Conservation (phyloP, 129 eudicot species). For the Tagetes patula region DNA sequence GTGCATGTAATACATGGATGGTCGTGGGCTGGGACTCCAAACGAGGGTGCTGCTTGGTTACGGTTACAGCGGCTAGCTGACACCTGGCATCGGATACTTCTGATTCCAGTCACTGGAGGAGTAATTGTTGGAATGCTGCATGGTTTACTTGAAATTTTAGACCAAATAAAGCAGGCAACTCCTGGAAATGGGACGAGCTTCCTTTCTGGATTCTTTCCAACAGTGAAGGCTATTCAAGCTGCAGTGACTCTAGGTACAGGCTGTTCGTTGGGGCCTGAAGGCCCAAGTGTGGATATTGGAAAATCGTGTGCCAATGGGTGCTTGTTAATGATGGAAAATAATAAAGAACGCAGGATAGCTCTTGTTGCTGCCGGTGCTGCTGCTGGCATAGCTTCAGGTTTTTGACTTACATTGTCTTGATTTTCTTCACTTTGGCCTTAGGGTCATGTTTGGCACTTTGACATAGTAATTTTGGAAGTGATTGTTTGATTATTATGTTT, state of each 20-base stretch:
- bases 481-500: slow-evolving; percentile 13
- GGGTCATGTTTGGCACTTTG: background rate
- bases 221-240: slow-evolving; percentile 89
- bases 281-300: slow-evolving; percentile 98
- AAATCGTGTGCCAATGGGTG: slow-evolving; percentile 96
- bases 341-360: slow-evolving; percentile 91
- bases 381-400: slow-evolving; percentile 98
- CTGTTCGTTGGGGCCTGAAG: slow-evolving; percentile 98
- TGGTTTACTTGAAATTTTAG: slow-evolving; percentile 88
- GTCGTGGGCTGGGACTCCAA: slow-evolving; percentile 99
- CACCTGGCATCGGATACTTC: slow-evolving; percentile 96
- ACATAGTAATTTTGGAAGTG: background rate
- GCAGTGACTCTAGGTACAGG: slow-evolving; percentile 98
- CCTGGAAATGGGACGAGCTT: slow-evolving; percentile 69
- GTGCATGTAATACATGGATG: slow-evolving; percentile 96
- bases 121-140: slow-evolving; percentile 96
- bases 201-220: slow-evolving; percentile 71
- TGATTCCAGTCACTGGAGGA: slow-evolving; percentile 96
- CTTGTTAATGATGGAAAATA: slow-evolving; percentile 84
- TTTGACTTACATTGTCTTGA: slow-evolving; percentile 11
- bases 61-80: slow-evolving; percentile 84
- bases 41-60: slow-evolving; percentile 99
- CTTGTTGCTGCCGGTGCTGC: slow-evolving; percentile 99
- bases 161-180: slow-evolving; percentile 73
- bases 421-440: background rate